These are phyloP conservation scores for Eucalyptus dawsonii DNA, from an alignment of 345 rosid species.

Conservation along the genomic window DNA sequence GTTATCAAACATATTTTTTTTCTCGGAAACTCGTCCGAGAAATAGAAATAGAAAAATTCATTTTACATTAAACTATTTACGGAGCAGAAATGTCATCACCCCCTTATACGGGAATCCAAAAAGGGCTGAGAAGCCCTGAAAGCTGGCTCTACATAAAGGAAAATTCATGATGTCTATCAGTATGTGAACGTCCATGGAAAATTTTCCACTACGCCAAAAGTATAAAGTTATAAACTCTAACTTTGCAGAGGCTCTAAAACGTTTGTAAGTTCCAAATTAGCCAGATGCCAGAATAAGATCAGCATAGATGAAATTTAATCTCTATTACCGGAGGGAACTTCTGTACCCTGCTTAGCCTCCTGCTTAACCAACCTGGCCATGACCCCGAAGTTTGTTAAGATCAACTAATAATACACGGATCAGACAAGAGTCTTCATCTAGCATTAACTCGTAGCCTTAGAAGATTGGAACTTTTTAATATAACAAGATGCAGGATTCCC, in stretches of 20 bases:
- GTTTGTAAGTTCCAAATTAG: background rate
- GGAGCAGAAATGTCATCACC: no score
- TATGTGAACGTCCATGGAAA: background rate
- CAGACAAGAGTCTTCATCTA: background rate
- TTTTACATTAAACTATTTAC: no score
- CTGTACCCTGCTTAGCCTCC: background rate
- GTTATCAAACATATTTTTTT: no score
- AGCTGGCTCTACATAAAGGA: background rate
- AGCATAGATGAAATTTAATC: background rate
- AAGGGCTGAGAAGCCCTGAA: background rate
- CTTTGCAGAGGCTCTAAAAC: background rate
- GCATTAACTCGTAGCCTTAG: background rate
- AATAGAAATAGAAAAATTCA: no score
- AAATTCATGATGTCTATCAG: background rate
- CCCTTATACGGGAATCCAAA: no score
- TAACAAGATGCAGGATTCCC: background rate
- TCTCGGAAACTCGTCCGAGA: no score
- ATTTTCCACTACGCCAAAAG: background rate
- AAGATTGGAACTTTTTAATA: background rate
- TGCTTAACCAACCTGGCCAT: background rate
- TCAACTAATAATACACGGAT: background rate
- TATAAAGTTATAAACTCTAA: background rate
- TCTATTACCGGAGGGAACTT: background rate
- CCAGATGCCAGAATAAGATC: background rate
- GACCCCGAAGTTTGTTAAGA: background rate